Conservation (phyloP, 2,329 filamentous ascomycete species). For the Botryotinia narcissicola region DNA sequence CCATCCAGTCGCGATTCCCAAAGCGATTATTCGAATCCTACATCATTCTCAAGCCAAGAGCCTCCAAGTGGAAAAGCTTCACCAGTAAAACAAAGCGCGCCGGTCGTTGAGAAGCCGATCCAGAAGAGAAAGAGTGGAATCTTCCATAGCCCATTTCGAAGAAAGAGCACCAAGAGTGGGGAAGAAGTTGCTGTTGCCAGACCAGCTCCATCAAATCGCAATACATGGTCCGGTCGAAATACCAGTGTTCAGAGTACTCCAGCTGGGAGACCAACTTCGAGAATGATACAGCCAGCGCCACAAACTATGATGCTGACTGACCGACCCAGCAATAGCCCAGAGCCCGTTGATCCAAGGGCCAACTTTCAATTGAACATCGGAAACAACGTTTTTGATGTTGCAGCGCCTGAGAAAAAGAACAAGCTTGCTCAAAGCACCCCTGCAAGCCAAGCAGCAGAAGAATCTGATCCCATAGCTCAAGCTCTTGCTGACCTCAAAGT, state of each 20-base stretch:
- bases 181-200: slow-evolving; percentile 47
- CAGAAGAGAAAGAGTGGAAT: slow-evolving; percentile 75
- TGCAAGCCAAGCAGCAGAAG: slow-evolving; percentile 51
- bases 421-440: slow-evolving; percentile 41
- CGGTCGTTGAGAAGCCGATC: slow-evolving; percentile 59
- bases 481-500: slow-evolving; percentile 92
- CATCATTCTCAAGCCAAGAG: slow-evolving; percentile 84
- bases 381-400: slow-evolving; percentile 93
- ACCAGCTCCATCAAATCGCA: slow-evolving; percentile 47
- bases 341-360: slow-evolving; percentile 86
- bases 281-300: slow-evolving; percentile 29
- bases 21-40: slow-evolving; percentile 87
- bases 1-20: slow-evolving; percentile 84
- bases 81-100: slow-evolving; percentile 60
- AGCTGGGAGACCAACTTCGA: slow-evolving; percentile 43
- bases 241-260: slow-evolving; percentile 30
- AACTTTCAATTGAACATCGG: slow-evolving; percentile 92
- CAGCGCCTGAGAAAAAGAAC: slow-evolving; percentile 66
- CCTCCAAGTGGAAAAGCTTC: slow-evolving; percentile 71
- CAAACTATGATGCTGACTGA: slow-evolving; percentile 38
- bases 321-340: slow-evolving; percentile 64
- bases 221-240: slow-evolving; percentile 53
- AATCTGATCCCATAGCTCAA: slow-evolving; percentile 83
- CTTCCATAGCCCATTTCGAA: slow-evolving; percentile 89
- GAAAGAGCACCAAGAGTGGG: slow-evolving; percentile 82